These are phyloP conservation scores for Rubia yunnanensis DNA, from an alignment of 257 asterid species.

Conservation along the genomic window DNA sequence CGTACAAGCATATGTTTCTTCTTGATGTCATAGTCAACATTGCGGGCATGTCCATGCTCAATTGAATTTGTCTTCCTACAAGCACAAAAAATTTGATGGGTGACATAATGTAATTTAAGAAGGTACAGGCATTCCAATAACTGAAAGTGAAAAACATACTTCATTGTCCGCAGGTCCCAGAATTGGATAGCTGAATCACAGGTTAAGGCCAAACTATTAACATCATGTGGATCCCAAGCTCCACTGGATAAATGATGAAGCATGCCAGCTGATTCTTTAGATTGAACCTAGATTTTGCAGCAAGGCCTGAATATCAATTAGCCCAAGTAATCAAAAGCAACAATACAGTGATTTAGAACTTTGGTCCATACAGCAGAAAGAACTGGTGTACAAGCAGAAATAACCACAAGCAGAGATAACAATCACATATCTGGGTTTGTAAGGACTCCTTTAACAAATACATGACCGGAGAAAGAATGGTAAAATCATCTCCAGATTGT, in stretches of 20 bases:
- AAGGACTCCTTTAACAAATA: background rate
- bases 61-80: constrained; percentile 78
- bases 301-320: constrained; percentile 48
- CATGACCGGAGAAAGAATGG: background rate
- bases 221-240: constrained; percentile 97
- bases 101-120: background rate
- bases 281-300: constrained; percentile 73
- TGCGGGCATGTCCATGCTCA: constrained; percentile 71
- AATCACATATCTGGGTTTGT: background rate
- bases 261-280: constrained; percentile 81
- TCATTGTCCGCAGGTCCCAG: constrained; percentile 95
- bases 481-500: background rate
- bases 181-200: constrained; percentile 81
- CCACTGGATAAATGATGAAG: constrained; percentile 77
- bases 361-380: background rate
- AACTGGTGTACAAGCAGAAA: background rate
- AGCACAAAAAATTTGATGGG: constrained; percentile 5
- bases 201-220: constrained; percentile 55
- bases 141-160: constrained; percentile 40
- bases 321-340: constrained; percentile 29
- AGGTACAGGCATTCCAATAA: background rate
- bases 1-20: constrained; percentile 84
- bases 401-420: background rate
- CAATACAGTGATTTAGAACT: constrained; percentile 7
- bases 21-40: constrained; percentile 78